These are phyloP conservation scores for Gracilaria gracilis DNA, from an alignment of 23 red algal genomes.

Conservation along the genomic window DNA sequence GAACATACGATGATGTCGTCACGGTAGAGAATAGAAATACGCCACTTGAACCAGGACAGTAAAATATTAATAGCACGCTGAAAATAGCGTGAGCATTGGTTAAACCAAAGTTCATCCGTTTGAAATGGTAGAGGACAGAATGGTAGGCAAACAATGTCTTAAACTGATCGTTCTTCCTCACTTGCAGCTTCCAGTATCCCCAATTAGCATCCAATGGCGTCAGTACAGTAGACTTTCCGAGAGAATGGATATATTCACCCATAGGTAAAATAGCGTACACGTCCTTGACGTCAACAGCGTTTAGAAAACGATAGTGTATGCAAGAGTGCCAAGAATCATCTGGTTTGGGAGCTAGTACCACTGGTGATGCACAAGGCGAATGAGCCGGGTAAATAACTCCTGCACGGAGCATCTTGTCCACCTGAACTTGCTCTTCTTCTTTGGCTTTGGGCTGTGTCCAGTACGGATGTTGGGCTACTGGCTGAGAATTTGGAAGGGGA, in stretches of 20 bases:
- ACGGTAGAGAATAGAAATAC: conserved; percentile 40
- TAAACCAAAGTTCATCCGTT: conserved; percentile 46
- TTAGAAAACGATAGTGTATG: too few species aligned
- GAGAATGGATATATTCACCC: conserved; percentile 8
- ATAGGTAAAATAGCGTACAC: neutral
- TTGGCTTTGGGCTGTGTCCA: too few species aligned
- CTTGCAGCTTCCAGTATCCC: neutral
- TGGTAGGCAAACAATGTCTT: too few species aligned
- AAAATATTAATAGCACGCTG: conserved; percentile 67
- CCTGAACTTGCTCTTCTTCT: too few species aligned
- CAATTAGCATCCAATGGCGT: conserved; percentile 8
- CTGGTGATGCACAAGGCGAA: too few species aligned
- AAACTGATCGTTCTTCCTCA: neutral
- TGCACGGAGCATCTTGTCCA: too few species aligned
- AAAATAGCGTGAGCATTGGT: conserved; percentile 63
- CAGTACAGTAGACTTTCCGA: neutral
- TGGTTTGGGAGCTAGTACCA: too few species aligned
- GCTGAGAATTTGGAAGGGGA: too few species aligned
- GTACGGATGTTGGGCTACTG: too few species aligned
- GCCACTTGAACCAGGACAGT: conserved; percentile 30
- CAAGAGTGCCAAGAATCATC: too few species aligned
- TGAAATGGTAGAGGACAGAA: conserved; percentile 9
- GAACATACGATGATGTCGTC: conserved; percentile 59
- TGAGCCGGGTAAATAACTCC: too few species aligned
- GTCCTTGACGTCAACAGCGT: too few species aligned